Evolutionary conservation across 169 alveolate genomes (phyloP), one percentile per base, ranked within the genome.

Genomic region (Cryptosporidium ubiquitum): DNA sequence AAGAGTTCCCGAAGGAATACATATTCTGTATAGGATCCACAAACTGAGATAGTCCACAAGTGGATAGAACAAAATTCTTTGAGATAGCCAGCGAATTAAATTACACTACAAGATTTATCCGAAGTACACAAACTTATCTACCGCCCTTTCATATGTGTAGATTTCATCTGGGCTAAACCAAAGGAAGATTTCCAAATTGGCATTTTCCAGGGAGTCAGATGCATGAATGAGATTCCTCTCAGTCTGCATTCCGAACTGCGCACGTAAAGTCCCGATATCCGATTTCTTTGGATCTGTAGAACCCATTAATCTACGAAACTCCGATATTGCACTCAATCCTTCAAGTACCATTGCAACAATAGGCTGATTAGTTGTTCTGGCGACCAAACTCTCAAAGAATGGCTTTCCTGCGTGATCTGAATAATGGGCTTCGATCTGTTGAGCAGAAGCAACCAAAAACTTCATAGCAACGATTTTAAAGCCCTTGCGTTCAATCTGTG

Each of bases 241-340:
- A 20, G 68, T 42, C 37, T 79, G 89, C 89, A 79, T 79, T 31
- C 89, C 89, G 31, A 26, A 79, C 6, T 60, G 51, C n/a, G 89
- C 60, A 23, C 89, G 73, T 16, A 79, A 61, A 2, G 89, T 79
- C 0, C 89, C 89, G 3, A 79, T 26, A 0, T 60, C 70, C 16
- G 89, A 79, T n/a, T 42, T 64, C 49, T 79, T 58, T 26, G 89
- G 89, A 49, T 79, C 75, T 18, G 89, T 79, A 3, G 44, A 64
- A 40, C 89, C 89, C 89, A 79, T 79, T 9, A 79, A 42, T 79
- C 89, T 79, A 35, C 89, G 89, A 23, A 79, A 58, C 74, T 79
- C 89, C 20, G 89, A 23, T 31, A 79, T 66, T 20, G 47, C 89
- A 23, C 26, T 37, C 14, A 79, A 64, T 10, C 89, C 89, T 55